Percentiles rank a stretch among this genome's conserved stretches.
phyloP scores from a whole-genome alignment of 345 rosid genomes.

The Anacardium occidentale region DNA sequence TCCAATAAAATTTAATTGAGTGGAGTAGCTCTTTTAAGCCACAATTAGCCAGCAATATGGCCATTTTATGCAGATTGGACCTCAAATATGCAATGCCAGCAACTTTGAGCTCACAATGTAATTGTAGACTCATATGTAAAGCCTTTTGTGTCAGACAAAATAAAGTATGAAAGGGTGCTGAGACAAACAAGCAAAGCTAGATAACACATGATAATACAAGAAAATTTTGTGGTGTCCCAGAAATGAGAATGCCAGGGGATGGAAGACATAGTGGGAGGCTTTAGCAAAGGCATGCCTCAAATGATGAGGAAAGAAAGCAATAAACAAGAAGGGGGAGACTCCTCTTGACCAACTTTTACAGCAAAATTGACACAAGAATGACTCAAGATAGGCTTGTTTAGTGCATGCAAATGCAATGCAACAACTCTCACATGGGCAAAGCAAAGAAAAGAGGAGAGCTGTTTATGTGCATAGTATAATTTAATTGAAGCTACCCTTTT shows the following conservation, averaged over 20 bases:
- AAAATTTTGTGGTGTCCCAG: constrained; percentile 3
- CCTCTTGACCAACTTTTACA: constrained; percentile 27
- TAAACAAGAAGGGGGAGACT: neutral
- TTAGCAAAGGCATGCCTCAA: constrained; percentile 19
- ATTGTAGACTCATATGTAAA: too few relatives aligned
- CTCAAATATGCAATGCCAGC: constrained; percentile 7
- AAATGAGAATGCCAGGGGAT: constrained; percentile 7
- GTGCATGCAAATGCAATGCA: neutral
- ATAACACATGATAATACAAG: neutral
- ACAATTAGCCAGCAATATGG: neutral
- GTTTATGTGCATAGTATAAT: neutral
- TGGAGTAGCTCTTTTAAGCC: constrained; percentile 7
- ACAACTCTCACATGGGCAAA: constrained; percentile 19
- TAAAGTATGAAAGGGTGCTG: neutral
- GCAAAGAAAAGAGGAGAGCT: neutral
- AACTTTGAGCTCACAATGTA: neutral
- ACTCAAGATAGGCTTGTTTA: neutral
- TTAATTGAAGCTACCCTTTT: neutral
- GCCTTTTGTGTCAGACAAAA: too few relatives aligned
- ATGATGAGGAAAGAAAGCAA: constrained; percentile 21
- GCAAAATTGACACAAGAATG: constrained; percentile 21
- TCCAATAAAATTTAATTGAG: neutral
- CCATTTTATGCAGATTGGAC: too few relatives aligned
- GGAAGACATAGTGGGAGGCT: constrained; percentile 24
- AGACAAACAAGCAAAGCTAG: constrained; percentile 5